Evolutionary conservation across 2,329 filamentous ascomycete genomes (phyloP).

Genomic region (Fusarium sulawesiense): DNA sequence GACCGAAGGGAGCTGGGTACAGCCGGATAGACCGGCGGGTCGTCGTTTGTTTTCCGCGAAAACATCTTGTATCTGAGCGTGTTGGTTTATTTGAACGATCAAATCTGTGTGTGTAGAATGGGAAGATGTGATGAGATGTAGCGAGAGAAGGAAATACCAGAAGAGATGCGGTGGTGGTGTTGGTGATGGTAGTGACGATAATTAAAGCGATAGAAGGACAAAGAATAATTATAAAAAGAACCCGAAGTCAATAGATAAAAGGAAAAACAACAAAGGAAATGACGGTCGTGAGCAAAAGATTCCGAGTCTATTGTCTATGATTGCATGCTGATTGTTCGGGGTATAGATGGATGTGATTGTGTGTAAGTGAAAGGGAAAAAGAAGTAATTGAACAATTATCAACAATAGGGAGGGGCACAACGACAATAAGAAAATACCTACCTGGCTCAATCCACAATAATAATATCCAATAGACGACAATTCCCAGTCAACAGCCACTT

Average conservation of each 20-base stretch:
- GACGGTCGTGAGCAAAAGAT: slow-evolving; percentile 26
- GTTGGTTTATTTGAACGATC: slow-evolving; percentile 43
- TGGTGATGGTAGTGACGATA: slow-evolving; percentile 1
- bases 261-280: slow-evolving; percentile 38
- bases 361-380: slow-evolving; percentile 24
- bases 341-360: slow-evolving; percentile 24
- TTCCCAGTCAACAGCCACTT: slow-evolving; percentile 23
- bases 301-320: slow-evolving; percentile 44
- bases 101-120: slow-evolving; percentile 16
- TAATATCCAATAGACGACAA: slow-evolving; percentile 37
- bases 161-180: neutral
- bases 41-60: slow-evolving; percentile 49
- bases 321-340: slow-evolving; percentile 40
- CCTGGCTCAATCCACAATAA: slow-evolving; percentile 42
- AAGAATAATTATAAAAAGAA: slow-evolving; percentile 34
- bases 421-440: slow-evolving; percentile 46
- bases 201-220: slow-evolving; percentile 26
- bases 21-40: slow-evolving; percentile 50
- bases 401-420: slow-evolving; percentile 30
- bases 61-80: slow-evolving; percentile 52
- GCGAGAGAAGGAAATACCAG: slow-evolving; percentile 7
- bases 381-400: slow-evolving; percentile 31
- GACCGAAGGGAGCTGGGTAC: slow-evolving; percentile 54
- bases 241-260: slow-evolving; percentile 23
- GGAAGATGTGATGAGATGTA: slow-evolving; percentile 6